Conservation (phyloP, 352 stramenopile species). For the Phytopythium ostracodes region DNA sequence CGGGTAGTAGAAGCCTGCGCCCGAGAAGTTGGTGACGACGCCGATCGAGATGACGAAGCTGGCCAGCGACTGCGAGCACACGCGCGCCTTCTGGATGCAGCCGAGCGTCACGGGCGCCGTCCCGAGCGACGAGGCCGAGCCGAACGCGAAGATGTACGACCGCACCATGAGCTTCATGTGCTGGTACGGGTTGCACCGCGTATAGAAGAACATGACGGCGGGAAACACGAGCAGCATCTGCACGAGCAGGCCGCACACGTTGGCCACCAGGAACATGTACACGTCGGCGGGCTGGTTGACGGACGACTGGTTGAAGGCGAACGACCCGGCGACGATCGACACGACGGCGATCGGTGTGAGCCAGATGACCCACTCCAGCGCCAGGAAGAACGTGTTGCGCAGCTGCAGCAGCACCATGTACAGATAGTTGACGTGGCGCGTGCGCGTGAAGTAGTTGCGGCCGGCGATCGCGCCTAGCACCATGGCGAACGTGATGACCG, state of each 20-base stretch:
- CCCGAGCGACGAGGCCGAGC: conserved; percentile 57
- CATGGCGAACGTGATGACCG: conserved; percentile 71
- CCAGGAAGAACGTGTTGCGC: conserved; percentile 67
- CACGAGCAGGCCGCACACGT: conserved; percentile 23
- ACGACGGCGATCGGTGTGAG: conserved; percentile 60
- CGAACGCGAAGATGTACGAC: conserved; percentile 68
- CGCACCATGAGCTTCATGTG: conserved; percentile 65
- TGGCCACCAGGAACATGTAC: conserved; percentile 50
- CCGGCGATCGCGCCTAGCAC: conserved; percentile 55
- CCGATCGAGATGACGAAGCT: conserved; percentile 75
- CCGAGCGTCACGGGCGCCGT: conserved; percentile 60
- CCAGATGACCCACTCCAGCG: conserved; percentile 68
- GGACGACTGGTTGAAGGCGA: conserved; percentile 44
- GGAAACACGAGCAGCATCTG: conserved; percentile 62
- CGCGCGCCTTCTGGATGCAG: conserved; percentile 52
- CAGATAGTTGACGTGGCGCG: conserved; percentile 53
- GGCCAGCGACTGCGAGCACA: conserved; percentile 68
- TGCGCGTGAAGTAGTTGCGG: conserved; percentile 56
- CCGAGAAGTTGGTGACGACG: conserved; percentile 56
- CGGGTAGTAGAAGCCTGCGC: conserved; percentile 53
- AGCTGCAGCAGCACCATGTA: conserved; percentile 64
- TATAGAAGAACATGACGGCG: conserved; percentile 57
- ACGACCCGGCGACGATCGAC: conserved; percentile 58
- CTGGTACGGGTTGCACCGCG: conserved; percentile 60
- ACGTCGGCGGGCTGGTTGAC: conserved; percentile 35